phyloP scores from a whole-genome alignment of 148 eudicot genomes.

The Rhododendron vialii region DNA sequence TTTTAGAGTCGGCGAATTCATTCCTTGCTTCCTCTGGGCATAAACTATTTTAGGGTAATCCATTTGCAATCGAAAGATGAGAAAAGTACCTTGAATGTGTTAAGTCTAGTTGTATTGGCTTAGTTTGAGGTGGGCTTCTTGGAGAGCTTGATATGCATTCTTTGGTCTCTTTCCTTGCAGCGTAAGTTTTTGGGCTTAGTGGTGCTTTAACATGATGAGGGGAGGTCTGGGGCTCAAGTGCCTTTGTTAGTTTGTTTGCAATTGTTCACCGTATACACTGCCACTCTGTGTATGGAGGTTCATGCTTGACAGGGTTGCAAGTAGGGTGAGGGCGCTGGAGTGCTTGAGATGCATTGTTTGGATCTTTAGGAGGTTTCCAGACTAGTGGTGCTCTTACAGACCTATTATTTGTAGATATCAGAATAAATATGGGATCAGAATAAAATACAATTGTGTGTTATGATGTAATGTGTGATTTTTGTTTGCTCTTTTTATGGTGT shows the following conservation, averaged over 20 bases:
- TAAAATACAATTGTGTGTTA: not conserved
- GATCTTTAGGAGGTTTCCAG: not conserved
- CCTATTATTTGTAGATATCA: not conserved
- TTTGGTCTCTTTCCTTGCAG: not conserved
- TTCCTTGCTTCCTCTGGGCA: not conserved
- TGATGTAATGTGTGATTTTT: not conserved
- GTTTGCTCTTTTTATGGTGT: not conserved
- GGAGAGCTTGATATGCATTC: not conserved
- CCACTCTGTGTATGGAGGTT: not conserved
- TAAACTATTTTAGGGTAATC: not conserved
- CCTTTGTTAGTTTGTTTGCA: not conserved
- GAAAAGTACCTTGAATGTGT: not conserved
- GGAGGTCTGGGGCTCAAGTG: not conserved
- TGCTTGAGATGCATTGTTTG: not conserved
- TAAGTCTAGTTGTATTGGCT: not conserved
- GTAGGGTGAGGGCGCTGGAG: not conserved
- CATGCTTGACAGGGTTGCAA: not conserved
- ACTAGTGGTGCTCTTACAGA: not conserved
- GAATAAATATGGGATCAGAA: not conserved
- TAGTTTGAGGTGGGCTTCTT: not conserved
- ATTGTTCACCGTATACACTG: not conserved
- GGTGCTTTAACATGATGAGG: not conserved
- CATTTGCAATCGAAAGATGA: not conserved
- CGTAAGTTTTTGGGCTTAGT: not conserved
- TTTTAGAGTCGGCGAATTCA: not conserved